A percentile compares a stretch with the other conserved stretches of the same genome.
Evolutionary conservation across 208 protist genomes (phyloP).

Genomic region (Crithidia bombi): DNA sequence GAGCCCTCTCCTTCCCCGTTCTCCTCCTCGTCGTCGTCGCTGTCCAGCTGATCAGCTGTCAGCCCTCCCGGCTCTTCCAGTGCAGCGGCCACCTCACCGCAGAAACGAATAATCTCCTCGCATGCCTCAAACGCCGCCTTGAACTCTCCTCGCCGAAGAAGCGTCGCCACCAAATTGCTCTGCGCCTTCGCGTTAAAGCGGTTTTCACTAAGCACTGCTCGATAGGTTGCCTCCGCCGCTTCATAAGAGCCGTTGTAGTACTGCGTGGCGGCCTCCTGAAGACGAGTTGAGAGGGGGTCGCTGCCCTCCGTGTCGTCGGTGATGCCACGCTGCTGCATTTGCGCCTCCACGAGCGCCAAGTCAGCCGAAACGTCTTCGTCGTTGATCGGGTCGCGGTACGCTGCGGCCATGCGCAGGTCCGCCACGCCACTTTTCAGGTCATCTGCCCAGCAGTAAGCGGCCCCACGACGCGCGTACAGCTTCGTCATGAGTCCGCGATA

Average conservation of each 20-base stretch:
- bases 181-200: conserved; percentile 61
- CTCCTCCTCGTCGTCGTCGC: conserved; percentile 87
- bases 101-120: conserved; percentile 69
- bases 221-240: conserved; percentile 61
- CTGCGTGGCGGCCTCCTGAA: conserved; percentile 68
- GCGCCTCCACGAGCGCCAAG: conserved; percentile 58
- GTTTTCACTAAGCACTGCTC: conserved; percentile 58
- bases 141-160: conserved; percentile 81
- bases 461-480: conserved; percentile 81
- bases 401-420: conserved; percentile 84
- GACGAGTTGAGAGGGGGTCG: conserved; percentile 39
- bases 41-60: conserved; percentile 55
- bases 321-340: conserved; percentile 33
- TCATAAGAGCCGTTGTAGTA: conserved; percentile 75
- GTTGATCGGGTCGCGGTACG: conserved; percentile 69
- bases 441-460: conserved; percentile 81
- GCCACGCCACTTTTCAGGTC: conserved; percentile 64
- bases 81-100: conserved; percentile 81
- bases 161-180: conserved; percentile 70
- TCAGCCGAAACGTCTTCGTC: conserved; percentile 69
- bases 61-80: conserved; percentile 74
- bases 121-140: conserved; percentile 72
- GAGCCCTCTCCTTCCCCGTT: conserved; percentile 36
- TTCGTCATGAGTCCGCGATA: conserved; percentile 90
- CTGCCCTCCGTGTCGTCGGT: conserved; percentile 10